Evolutionary conservation across 2,329 filamentous ascomycete species (phyloP), one percentile per base, ranked within the genome.

Genomic region (Epichloe uncinata): DNA sequence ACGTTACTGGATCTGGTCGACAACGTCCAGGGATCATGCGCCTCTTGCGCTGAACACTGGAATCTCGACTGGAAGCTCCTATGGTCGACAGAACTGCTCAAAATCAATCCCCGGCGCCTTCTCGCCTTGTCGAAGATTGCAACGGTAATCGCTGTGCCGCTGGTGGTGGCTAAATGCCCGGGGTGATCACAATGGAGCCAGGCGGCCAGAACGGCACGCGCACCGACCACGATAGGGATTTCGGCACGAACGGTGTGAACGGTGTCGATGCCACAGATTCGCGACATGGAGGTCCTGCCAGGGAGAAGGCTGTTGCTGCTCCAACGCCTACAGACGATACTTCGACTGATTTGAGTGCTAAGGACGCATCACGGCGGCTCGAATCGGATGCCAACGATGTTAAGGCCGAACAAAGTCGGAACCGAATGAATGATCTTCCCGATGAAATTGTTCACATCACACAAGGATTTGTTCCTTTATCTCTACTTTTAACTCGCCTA

Each of bases 381-480:
- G 46, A 47, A 22, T 12, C 33, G 13, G 36, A 22, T 40, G 15
- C n/a, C 18, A 22, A 47, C 15, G 45, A 40, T 41, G 11, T 22
- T n/a, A 11, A 38, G 18, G 20, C 9, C 47, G 42, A 49, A 34
- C 43, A 34, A 34, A 41, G 9, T 35, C 34, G 16, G 49, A 51
- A 34, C 11, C 48, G 69, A 52, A 75, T 80, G 69, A 77, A 79
- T 59, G 72, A 81, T 53, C 65, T 81, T 1, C 79, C 79, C 11
- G 73, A 78, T 51, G 77, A 81, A 60, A 79, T 84, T 37, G 66
- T 70, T 37, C 87, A 95, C 61, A 84, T 95, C 52, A 83, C 83
- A 0, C 72, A 82, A 51, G 83, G 81, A 35, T 94, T 89, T 63
- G 75, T 91, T 50, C 82, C 87, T 4, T 74, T 97, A 18, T 81